Conservation (phyloP, 805 yeast species). For the Yarrowia bubula region DNA sequence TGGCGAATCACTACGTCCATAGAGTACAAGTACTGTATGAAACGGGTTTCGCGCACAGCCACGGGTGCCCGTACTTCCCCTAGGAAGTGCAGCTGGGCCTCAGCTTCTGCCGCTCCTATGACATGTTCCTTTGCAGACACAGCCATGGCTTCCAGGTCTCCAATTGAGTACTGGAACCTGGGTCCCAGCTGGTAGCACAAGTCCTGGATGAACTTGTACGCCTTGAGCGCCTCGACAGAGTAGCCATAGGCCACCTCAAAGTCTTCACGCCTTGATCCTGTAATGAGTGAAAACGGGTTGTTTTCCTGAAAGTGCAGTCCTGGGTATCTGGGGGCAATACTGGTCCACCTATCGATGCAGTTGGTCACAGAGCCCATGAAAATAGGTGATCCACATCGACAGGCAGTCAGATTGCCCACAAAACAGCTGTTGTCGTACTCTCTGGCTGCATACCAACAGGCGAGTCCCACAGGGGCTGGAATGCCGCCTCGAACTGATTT, state of each 20-base stretch:
- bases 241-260: neutral
- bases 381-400: slow-evolving; percentile 9
- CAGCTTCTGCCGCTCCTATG: slow-evolving; percentile 2
- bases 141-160: slow-evolving; percentile 1
- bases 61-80: slow-evolving; percentile 15
- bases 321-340: neutral
- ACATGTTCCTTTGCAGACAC: neutral
- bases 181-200: slow-evolving; percentile 8
- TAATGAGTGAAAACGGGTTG: slow-evolving; percentile 17
- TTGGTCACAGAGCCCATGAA: slow-evolving; percentile 17
- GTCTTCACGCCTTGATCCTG: neutral
- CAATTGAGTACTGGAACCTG: slow-evolving; percentile 2
- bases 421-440: slow-evolving; percentile 22
- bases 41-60: slow-evolving; percentile 3
- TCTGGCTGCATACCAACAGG: slow-evolving; percentile 22
- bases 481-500: slow-evolving; percentile 20
- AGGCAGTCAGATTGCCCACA: slow-evolving; percentile 4
- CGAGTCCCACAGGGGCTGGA: slow-evolving; percentile 1
- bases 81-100: slow-evolving; percentile 7
- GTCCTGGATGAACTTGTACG: slow-evolving; percentile 21
- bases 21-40: slow-evolving; percentile 14
- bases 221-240: slow-evolving; percentile 9
- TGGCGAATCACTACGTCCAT: slow-evolving; percentile 15
- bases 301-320: slow-evolving; percentile 12
- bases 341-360: slow-evolving; percentile 15